Base-by-base conservation (phyloP, 1,139 yeast genomes). In the Yamadazyma blattariae region DNA sequence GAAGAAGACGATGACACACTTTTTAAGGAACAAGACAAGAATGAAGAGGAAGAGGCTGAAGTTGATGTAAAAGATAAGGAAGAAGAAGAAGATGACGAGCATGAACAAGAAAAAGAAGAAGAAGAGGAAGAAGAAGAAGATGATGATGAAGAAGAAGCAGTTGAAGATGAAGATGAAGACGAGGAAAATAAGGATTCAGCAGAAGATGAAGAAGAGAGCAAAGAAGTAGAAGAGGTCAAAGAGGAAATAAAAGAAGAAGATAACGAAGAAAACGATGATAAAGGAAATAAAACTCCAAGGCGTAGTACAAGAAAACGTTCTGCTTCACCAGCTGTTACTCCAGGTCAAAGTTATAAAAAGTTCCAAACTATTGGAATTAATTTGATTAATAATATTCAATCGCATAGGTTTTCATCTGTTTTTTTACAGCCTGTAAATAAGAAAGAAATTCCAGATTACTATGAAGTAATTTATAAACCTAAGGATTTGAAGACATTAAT, bases 321-420 rank as follows among this genome's bases (percentile, higher is more conserved):
- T 10, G 40, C 46, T 5, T 58, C 61, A 19, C 64, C 71, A 1
- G 63, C 70, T 5, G 19, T 22, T 7, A 35, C 37, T 3, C 53
- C 59, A 14, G 47, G 55, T 4, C 44, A 53, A 4, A 54, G 22
- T 18, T 64, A 66, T 35, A 77, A 77, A 46, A 57, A 73, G 37
- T 77, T 77, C 56, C 80, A 75, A 42, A 63, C 68, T 25, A 66
- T 78, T 28, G 79, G 82, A 0, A 59, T 68, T 18, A 85, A 82
- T 31, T 64, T 85, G 20, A 59, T 85, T 34, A 71, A 77, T 16
- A 79, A 82, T 41, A 78, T 85, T 11, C 74, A 82, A 33, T 81
- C 87, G 1, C 85, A 83, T 56, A 64, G 87, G 37, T 82, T 77
- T 46, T 85, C 94, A 0, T 82, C 90, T 0, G 82, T 87, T 37